Conservation (phyloP, 116 monocot genomes). For the Papilionanthe hybrid region DNA sequence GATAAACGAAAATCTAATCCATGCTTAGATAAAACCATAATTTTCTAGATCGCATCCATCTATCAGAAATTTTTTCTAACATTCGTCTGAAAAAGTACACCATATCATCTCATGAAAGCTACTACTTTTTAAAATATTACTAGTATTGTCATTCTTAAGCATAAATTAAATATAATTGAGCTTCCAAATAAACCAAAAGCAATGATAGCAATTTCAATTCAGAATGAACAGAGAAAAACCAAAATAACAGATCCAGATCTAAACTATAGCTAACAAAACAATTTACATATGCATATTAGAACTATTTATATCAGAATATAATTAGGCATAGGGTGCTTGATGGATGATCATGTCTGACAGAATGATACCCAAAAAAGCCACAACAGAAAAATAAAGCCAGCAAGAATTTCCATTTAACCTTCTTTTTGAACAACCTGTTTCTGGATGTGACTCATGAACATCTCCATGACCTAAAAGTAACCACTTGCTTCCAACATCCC, state of each 20-base stretch:
- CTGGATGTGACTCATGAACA: too few relatives aligned
- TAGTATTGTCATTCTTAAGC: neutral
- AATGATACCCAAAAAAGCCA: too few relatives aligned
- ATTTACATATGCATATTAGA: neutral
- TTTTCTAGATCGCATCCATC: neutral
- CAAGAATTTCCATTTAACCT: too few relatives aligned
- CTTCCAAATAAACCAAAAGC: neutral
- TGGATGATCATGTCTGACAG: too few relatives aligned
- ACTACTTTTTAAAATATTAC: neutral
- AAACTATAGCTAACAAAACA: neutral
- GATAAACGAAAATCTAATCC: too few relatives aligned
- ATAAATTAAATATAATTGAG: neutral
- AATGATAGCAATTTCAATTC: neutral
- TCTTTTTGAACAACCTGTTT: too few relatives aligned
- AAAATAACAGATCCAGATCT: neutral
- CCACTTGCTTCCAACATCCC: too few relatives aligned
- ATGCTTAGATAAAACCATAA: neutral
- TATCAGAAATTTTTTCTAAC: neutral
- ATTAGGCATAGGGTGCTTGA: neutral
- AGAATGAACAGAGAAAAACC: neutral
- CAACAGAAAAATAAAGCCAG: too few relatives aligned
- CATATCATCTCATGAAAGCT: neutral
- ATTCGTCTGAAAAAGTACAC: neutral
- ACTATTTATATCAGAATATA: neutral
- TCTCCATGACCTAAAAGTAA: too few relatives aligned